These are phyloP conservation scores for Aphelidium insulamus DNA, from an alignment of 371 early-diverging fungal species.

Conservation along the genomic window DNA sequence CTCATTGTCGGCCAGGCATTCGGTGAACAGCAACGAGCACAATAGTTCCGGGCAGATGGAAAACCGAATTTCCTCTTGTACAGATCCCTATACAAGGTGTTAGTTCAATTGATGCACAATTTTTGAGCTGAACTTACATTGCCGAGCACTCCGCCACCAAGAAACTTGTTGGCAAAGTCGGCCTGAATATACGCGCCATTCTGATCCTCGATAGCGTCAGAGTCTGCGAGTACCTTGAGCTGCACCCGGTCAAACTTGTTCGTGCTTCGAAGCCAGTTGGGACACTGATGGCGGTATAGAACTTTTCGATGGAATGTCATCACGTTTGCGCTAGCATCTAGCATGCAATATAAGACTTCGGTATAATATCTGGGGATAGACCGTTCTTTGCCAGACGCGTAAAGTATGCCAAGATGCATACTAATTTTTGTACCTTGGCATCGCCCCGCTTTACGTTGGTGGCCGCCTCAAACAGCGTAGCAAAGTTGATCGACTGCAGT, in stretches of 20 bases:
- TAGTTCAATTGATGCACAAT: not conserved
- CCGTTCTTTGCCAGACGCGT: conserved; percentile 10
- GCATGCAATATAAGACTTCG: too few species aligned
- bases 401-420: conserved; percentile 22
- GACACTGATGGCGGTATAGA: conserved; percentile 16
- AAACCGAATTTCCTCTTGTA: conserved; percentile 33
- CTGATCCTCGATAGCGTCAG: conserved; percentile 16
- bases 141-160: conserved; percentile 20
- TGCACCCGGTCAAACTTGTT: conserved; percentile 3
- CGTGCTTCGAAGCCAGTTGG: conserved; percentile 13
- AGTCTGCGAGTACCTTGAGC: conserved; percentile 3
- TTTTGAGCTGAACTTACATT: conserved; percentile 7
- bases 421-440: conserved; percentile 18
- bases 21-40: conserved; percentile 18
- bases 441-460: too few species aligned
- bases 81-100: conserved; percentile 15
- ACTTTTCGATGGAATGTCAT: conserved; percentile 16
- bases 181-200: conserved; percentile 10
- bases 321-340: too few species aligned
- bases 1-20: conserved; percentile 19
- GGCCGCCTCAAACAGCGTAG: conserved; percentile 11
- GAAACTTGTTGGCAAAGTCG: conserved; percentile 28
- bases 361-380: conserved; percentile 4
- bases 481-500: conserved; percentile 19
- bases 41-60: conserved; percentile 27